phyloP scores from a whole-genome alignment of 352 stramenopile genomes.

The Globisporangium sylvaticum region DNA sequence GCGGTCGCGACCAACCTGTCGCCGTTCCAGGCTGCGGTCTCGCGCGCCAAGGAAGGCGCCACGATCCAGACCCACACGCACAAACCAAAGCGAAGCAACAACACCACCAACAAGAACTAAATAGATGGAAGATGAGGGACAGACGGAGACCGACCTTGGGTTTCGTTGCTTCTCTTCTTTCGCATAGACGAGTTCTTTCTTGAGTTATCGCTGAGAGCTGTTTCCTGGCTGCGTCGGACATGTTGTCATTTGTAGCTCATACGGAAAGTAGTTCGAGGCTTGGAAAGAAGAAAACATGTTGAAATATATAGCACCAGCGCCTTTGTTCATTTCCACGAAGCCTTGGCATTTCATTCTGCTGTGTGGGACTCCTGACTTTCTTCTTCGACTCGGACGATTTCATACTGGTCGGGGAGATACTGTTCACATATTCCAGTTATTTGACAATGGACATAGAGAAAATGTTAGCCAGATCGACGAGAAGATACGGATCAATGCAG shows the following conservation, averaged over 20 bases:
- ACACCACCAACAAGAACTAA: constrained; percentile 49
- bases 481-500: not conserved
- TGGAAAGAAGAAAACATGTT: constrained; percentile 2
- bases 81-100: constrained; percentile 38
- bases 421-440: constrained; percentile 10
- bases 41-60: constrained; percentile 59
- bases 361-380: not conserved
- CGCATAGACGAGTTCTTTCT: constrained; percentile 5
- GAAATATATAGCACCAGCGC: not conserved
- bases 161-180: not conserved
- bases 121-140: constrained; percentile 1
- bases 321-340: not conserved
- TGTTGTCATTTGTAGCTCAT: not conserved
- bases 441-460: not conserved
- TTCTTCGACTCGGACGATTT: constrained; percentile 29
- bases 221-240: not conserved
- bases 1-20: constrained; percentile 33
- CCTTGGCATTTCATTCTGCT: not conserved
- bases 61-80: constrained; percentile 68
- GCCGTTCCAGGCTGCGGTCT: constrained; percentile 74
- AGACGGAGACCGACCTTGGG: not conserved
- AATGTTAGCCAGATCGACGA: not conserved
- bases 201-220: not conserved
- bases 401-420: constrained; percentile 51
- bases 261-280: not conserved